A percentile compares a stretch with the other conserved stretches of the same genome.
These are phyloP conservation scores for Lyophyllum atratum DNA, from an alignment of 768 basidiomycete genomes.

Conservation along the genomic window DNA sequence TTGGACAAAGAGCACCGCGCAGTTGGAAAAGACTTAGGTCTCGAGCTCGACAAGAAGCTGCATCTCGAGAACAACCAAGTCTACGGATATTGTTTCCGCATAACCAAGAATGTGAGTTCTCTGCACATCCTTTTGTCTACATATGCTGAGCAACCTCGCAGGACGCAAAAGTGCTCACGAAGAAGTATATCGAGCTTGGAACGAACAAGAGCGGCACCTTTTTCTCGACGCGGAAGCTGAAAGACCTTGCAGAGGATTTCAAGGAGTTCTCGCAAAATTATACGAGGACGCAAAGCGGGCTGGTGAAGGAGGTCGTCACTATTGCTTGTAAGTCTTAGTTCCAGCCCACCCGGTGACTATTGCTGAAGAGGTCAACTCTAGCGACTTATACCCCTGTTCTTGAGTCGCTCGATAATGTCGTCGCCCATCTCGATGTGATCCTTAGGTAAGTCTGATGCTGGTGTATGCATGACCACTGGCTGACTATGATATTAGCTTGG, in stretches of 20 bases:
- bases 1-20: slow-evolving; percentile 80
- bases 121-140: neutral
- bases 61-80: slow-evolving; percentile 90
- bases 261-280: slow-evolving; percentile 70
- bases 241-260: slow-evolving; percentile 71
- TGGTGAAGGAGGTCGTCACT: slow-evolving; percentile 91
- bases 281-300: slow-evolving; percentile 68
- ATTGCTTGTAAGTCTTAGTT: slow-evolving; percentile 72
- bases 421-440: slow-evolving; percentile 92
- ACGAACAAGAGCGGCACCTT: slow-evolving; percentile 85
- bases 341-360: neutral
- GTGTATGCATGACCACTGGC: neutral
- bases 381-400: slow-evolving; percentile 92
- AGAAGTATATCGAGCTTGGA: slow-evolving; percentile 80
- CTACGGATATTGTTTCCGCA: slow-evolving; percentile 90
- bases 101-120: slow-evolving; percentile 84
- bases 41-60: slow-evolving; percentile 93
- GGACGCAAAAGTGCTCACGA: slow-evolving; percentile 78
- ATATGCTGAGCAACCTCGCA: slow-evolving; percentile 29
- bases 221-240: slow-evolving; percentile 82
- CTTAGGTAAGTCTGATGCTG: slow-evolving; percentile 58
- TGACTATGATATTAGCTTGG: slow-evolving; percentile 26
- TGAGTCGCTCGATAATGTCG: slow-evolving; percentile 76
- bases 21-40: slow-evolving; percentile 66
- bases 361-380: slow-evolving; percentile 27